Evolutionary conservation across 1,139 yeast species (phyloP).

Genomic region (Geotrichum citri-aurantii): DNA sequence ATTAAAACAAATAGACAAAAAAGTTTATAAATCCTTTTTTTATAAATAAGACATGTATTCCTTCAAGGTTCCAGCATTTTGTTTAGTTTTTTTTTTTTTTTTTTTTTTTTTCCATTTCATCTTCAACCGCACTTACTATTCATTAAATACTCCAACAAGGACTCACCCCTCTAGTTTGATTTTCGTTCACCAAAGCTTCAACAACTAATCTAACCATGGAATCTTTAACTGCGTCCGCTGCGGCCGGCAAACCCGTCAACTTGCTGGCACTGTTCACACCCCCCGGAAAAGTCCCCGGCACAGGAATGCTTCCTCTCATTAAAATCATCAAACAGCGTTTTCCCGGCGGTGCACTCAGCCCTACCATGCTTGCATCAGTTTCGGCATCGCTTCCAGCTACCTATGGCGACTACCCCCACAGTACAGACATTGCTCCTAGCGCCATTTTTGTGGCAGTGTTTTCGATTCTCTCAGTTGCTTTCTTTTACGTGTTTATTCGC

Average conservation of each 20-base stretch:
- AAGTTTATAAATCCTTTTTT: too few relatives aligned
- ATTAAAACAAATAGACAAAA: too few relatives aligned
- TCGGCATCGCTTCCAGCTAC: conserved; percentile 43
- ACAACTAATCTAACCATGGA: neutral
- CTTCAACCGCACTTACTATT: neutral
- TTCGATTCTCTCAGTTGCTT: conserved; percentile 45
- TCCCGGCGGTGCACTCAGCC: conserved; percentile 12
- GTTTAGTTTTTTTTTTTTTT: too few relatives aligned
- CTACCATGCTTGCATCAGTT: conserved; percentile 25
- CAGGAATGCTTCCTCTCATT: conserved; percentile 19
- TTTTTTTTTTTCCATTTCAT: neutral
- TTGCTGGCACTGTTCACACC: conserved; percentile 25
- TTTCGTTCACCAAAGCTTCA: neutral
- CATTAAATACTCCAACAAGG: neutral
- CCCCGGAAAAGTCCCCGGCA: conserved; percentile 22
- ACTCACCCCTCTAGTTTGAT: neutral
- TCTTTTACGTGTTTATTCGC: conserved; percentile 45
- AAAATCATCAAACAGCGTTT: conserved; percentile 10
- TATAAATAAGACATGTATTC: neutral
- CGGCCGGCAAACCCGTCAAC: conserved; percentile 4
- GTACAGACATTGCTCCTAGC: conserved; percentile 54
- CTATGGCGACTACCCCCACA: conserved; percentile 64
- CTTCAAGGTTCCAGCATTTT: too few relatives aligned
- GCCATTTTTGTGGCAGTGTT: conserved; percentile 55
- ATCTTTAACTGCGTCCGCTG: neutral